These are phyloP conservation scores for Fusarium tricinctum DNA, from an alignment of 2,329 filamentous ascomycete genomes.

Conservation along the genomic window DNA sequence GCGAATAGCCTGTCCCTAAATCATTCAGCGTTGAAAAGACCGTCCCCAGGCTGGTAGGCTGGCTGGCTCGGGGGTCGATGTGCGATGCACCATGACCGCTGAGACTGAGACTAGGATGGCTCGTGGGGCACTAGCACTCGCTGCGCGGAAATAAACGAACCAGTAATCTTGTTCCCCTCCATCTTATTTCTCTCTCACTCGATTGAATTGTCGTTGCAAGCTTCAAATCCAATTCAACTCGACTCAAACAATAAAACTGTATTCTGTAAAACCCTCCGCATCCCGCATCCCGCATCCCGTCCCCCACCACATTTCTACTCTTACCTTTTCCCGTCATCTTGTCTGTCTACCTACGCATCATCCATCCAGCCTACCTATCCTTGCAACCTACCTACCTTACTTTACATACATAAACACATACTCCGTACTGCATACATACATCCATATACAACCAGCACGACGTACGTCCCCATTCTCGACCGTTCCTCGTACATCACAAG, in stretches of 20 bases:
- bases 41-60: conserved; percentile 2
- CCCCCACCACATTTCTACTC: conserved; percentile 2
- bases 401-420: conserved; percentile 4
- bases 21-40: conserved; percentile 1
- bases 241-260: conserved; percentile 18
- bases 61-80: conserved; percentile 36
- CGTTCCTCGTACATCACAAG: conserved; percentile 5
- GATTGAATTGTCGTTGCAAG: conserved; percentile 10
- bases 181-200: conserved; percentile 22
- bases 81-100: conserved; percentile 33
- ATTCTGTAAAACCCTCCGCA: conserved; percentile 22
- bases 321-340: conserved; percentile 18
- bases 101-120: conserved; percentile 15
- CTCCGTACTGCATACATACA: background rate
- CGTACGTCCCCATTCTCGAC: conserved; percentile 13
- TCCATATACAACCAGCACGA: conserved; percentile 1
- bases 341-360: background rate
- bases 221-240: conserved; percentile 24
- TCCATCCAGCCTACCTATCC: background rate
- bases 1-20: conserved; percentile 20
- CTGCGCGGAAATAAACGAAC: conserved; percentile 30
- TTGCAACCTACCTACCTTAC: background rate
- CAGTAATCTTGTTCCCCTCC: conserved; percentile 27
- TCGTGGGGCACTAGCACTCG: conserved; percentile 33
- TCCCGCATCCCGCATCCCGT: conserved; percentile 28